phyloP scores from a whole-genome alignment of 345 rosid genomes.

The Ceriops tagal region DNA sequence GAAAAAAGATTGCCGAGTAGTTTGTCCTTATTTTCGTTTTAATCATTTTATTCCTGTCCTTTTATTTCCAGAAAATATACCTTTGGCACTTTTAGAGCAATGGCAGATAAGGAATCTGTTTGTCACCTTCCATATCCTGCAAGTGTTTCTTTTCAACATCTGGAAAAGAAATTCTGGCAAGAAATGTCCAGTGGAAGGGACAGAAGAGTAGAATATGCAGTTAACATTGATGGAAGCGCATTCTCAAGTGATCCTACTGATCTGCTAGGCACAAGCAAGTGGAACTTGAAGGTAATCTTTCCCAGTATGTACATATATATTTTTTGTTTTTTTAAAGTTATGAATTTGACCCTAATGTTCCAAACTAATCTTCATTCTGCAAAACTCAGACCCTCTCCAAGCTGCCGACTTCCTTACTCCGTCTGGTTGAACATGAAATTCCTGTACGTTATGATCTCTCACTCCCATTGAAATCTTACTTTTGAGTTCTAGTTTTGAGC shows the following conservation, averaged over 20 bases:
- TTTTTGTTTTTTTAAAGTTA: not conserved
- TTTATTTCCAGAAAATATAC: constrained; percentile 3
- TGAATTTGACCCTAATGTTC: not conserved
- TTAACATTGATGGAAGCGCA: constrained; percentile 13
- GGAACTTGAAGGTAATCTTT: constrained; percentile 9
- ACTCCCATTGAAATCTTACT: not conserved
- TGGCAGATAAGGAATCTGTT: not conserved
- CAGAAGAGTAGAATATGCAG: constrained; percentile 7
- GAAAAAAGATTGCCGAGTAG: not conserved
- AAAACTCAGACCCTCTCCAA: not conserved
- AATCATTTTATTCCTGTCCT: not conserved
- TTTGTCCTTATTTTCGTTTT: not conserved
- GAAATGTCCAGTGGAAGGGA: constrained; percentile 11
- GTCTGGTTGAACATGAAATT: constrained; percentile 5
- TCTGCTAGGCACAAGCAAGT: constrained; percentile 10
- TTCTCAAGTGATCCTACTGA: constrained; percentile 14
- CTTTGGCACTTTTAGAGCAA: not conserved
- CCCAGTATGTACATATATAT: not conserved
- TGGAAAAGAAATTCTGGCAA: constrained; percentile 8
- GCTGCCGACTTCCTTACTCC: constrained; percentile 3
- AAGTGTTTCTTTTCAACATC: not conserved
- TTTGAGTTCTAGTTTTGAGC: not conserved
- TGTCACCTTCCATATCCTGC: not conserved
- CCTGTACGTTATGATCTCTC: not conserved
- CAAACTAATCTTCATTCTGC: not conserved